Evolutionary conservation across 225 moss, liverwort and hornwort species (phyloP), one percentile per base, ranked within the genome.

Genomic region (Ulota crispa): DNA sequence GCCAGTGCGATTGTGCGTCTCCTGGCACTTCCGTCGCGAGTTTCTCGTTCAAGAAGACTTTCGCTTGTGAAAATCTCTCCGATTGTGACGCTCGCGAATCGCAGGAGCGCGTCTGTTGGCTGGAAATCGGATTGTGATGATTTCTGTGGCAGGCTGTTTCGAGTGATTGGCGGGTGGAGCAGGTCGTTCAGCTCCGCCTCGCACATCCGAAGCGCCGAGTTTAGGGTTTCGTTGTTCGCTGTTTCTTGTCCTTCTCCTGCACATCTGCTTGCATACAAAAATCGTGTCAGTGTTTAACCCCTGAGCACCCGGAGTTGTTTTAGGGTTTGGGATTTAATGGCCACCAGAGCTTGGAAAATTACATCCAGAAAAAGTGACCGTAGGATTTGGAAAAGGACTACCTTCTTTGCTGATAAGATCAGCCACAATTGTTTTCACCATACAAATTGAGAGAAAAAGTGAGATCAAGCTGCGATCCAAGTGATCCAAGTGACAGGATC

Each of bases 181-280:
- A 90, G 55, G 1, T 79, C 47, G 9, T 64, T 56, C 27, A 90
- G 87, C 71, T 90, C 90, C n/a, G 75, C 16, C 24, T 88, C 87
- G 34, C 85, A 90, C 79, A 81, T 83, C 34, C 78, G 56, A 26
- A 90, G 87, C 30, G 82, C 87, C 32, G 62, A 72, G 5, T 23
- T 70, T 72, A 90, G 85, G 68, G 68, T 68, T 54, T 62, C 24
- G 21, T 82, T 45, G 8, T 42, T 69, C 8, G 70, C n/a, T 12
- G 37, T 80, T 19, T 73, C 43, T 69, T 69, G 66, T 37, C 8
- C 21, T 66, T 36, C 71, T 70, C 24, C 61, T 19, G 70, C 62
- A 36, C 72, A 63, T 53, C 80, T 80, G 80, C 63, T 26, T 34
- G 21, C 31, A 70, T 14, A 9, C 30, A 27, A 9, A 13, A 31